Percentiles rank a stretch among this genome's conserved stretches.
These are phyloP conservation scores for Mycena pura DNA, from an alignment of 768 basidiomycete species.

Conservation along the genomic window DNA sequence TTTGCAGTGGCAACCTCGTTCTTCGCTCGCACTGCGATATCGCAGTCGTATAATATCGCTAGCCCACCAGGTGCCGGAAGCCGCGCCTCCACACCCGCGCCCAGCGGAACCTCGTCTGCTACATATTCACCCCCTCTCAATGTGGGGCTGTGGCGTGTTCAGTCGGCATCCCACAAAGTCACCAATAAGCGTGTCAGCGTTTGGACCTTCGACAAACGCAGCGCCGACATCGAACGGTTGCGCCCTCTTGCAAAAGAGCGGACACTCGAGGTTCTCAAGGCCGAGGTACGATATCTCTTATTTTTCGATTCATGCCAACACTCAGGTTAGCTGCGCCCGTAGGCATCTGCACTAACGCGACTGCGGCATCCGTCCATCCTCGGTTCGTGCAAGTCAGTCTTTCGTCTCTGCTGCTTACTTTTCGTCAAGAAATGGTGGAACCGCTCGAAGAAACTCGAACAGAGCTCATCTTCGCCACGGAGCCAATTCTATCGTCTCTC, in stretches of 20 bases:
- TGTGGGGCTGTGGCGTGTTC: slow-evolving; percentile 90
- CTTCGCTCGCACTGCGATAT: slow-evolving; percentile 81
- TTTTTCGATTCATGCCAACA: slow-evolving; percentile 11
- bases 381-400: slow-evolving; percentile 50
- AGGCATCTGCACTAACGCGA: slow-evolving; percentile 86
- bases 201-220: slow-evolving; percentile 90
- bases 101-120: slow-evolving; percentile 36
- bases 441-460: slow-evolving; percentile 92
- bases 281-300: slow-evolving; percentile 67
- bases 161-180: slow-evolving; percentile 85
- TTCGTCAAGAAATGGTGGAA: slow-evolving; percentile 87
- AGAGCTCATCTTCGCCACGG: slow-evolving; percentile 93
- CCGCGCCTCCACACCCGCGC: slow-evolving; percentile 57
- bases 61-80: slow-evolving; percentile 42
- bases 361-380: slow-evolving; percentile 94
- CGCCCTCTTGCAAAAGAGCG: slow-evolving; percentile 70
- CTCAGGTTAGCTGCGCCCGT: slow-evolving; percentile 17
- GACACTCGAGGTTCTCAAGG: slow-evolving; percentile 84
- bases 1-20: slow-evolving; percentile 85
- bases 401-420: slow-evolving; percentile 1
- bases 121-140: slow-evolving; percentile 60
- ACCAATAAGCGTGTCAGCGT: slow-evolving; percentile 91
- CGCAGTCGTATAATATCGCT: slow-evolving; percentile 79
- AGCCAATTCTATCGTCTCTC: slow-evolving; percentile 85
- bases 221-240: slow-evolving; percentile 74